Percentiles rank a stretch among this genome's conserved stretches.
Evolutionary conservation across 441 rosid species (phyloP).

Genomic region (Euphorbia schlechtendalii): DNA sequence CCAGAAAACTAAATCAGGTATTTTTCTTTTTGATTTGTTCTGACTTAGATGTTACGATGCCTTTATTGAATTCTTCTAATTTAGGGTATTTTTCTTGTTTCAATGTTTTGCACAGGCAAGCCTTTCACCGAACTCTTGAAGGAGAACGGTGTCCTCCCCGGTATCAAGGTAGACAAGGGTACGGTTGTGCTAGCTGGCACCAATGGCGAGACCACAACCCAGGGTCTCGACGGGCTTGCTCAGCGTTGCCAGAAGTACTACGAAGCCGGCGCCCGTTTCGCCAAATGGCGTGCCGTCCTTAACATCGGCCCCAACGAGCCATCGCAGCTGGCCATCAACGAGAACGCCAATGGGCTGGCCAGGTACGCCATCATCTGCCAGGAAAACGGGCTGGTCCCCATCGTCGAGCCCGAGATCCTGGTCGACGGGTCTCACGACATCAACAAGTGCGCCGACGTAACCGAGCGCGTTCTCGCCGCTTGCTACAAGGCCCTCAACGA

Average conservation of each 20-base stretch:
- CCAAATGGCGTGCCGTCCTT: conserved; percentile 94
- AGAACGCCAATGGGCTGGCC: conserved; percentile 86
- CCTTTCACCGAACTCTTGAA: conserved; percentile 78
- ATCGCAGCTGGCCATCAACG: conserved; percentile 65
- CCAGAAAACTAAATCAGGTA: conserved; percentile 79
- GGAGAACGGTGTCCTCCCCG: conserved; percentile 87
- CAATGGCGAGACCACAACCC: conserved; percentile 78
- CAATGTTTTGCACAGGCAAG: conserved; percentile 49
- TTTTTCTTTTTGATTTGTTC: not conserved
- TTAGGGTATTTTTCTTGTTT: too few species aligned
- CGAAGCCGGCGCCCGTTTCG: conserved; percentile 90
- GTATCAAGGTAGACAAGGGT: conserved; percentile 98
- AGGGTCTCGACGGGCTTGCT: conserved; percentile 87
- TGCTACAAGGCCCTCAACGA: conserved; percentile 96
- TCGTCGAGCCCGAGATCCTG: conserved; percentile 93
- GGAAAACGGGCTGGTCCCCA: conserved; percentile 92
- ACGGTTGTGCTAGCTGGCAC: conserved; percentile 91
- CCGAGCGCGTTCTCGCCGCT: conserved; percentile 87
- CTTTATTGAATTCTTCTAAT: too few species aligned
- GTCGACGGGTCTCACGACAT: conserved; percentile 89
- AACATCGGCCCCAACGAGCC: conserved; percentile 84
- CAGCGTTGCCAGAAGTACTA: conserved; percentile 86
- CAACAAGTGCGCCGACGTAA: conserved; percentile 70
- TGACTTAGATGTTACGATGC: not conserved
- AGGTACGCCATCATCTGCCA: conserved; percentile 92